Evolutionary conservation across 805 yeast species (phyloP).

Genomic region (Metschnikowia reukaufii): DNA sequence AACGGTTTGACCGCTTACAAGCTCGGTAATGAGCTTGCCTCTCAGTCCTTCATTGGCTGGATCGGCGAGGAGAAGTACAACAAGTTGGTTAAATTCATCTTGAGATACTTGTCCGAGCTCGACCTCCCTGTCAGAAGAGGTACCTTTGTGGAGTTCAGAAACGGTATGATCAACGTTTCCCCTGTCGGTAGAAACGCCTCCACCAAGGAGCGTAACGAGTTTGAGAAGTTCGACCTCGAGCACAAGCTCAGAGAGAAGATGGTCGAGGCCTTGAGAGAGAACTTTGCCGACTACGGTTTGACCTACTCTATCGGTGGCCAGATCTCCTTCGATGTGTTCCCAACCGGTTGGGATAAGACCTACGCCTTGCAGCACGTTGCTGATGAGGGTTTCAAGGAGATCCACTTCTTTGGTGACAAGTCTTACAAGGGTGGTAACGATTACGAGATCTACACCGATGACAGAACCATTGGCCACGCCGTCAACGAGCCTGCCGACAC

Average conservation of each 20-base stretch:
- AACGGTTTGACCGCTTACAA: slow-evolving; percentile 98
- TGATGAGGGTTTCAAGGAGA: slow-evolving; percentile 76
- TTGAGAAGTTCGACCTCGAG: slow-evolving; percentile 77
- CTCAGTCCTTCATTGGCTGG: slow-evolving; percentile 94
- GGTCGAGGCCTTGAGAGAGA: slow-evolving; percentile 79
- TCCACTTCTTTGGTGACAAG: slow-evolving; percentile 99
- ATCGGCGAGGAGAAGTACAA: slow-evolving; percentile 94
- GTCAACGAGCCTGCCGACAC: slow-evolving; percentile 91
- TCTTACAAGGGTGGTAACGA: slow-evolving; percentile 97
- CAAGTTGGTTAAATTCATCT: slow-evolving; percentile 79
- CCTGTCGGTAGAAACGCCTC: slow-evolving; percentile 99
- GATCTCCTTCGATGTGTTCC: slow-evolving; percentile 98
- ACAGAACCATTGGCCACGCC: slow-evolving; percentile 94
- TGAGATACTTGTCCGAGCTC: slow-evolving; percentile 78
- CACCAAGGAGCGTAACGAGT: slow-evolving; percentile 89
- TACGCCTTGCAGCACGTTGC: slow-evolving; percentile 93
- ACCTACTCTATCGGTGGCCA: slow-evolving; percentile 99
- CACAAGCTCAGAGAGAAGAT: slow-evolving; percentile 80
- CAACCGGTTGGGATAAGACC: slow-evolving; percentile 99
- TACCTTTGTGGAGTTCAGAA: slow-evolving; percentile 97
- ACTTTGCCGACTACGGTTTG: slow-evolving; percentile 79
- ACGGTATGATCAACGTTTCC: slow-evolving; percentile 97
- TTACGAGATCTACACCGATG: slow-evolving; percentile 90
- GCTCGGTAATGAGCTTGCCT: slow-evolving; percentile 80
- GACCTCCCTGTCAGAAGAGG: slow-evolving; percentile 98